These are phyloP conservation scores for Parafenestella ontariensis DNA, from an alignment of 2,329 filamentous ascomycete genomes.

Conservation along the genomic window DNA sequence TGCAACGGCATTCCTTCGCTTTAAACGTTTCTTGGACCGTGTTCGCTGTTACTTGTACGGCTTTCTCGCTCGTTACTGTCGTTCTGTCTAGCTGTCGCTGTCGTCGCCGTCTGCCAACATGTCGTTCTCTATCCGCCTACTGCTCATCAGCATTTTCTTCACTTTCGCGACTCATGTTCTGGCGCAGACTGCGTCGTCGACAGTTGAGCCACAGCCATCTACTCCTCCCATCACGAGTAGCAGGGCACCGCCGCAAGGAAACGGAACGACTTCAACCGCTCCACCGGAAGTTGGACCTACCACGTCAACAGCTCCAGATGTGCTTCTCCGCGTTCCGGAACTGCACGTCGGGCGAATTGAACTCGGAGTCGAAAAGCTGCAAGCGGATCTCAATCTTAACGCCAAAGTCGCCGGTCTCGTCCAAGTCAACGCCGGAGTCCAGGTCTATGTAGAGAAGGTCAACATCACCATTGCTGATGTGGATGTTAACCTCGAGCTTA, in stretches of 20 bases:
- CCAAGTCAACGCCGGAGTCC: conserved; percentile 58
- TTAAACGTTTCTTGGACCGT: conserved; percentile 21
- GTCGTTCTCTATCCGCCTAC: conserved; percentile 44
- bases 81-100: conserved; percentile 15
- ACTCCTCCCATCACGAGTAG: conserved; percentile 40
- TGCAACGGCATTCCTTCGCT: conserved; percentile 21
- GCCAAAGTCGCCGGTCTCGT: conserved; percentile 67
- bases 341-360: conserved; percentile 67
- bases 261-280: conserved; percentile 22
- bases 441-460: conserved; percentile 57
- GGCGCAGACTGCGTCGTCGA: conserved; percentile 36
- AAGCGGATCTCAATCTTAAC: conserved; percentile 66
- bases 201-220: conserved; percentile 18
- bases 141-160: conserved; percentile 40
- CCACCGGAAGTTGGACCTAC: conserved; percentile 33
- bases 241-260: conserved; percentile 22
- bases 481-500: conserved; percentile 64
- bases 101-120: conserved; percentile 33
- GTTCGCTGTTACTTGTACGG: conserved; percentile 21
- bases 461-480: conserved; percentile 70
- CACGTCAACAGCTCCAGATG: conserved; percentile 58
- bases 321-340: conserved; percentile 64
- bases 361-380: conserved; percentile 65
- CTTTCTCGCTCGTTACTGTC: conserved; percentile 14
- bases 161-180: conserved; percentile 33